Evolutionary conservation across 106 monocot species (phyloP).

Genomic region (Dendrobium huoshanense): DNA sequence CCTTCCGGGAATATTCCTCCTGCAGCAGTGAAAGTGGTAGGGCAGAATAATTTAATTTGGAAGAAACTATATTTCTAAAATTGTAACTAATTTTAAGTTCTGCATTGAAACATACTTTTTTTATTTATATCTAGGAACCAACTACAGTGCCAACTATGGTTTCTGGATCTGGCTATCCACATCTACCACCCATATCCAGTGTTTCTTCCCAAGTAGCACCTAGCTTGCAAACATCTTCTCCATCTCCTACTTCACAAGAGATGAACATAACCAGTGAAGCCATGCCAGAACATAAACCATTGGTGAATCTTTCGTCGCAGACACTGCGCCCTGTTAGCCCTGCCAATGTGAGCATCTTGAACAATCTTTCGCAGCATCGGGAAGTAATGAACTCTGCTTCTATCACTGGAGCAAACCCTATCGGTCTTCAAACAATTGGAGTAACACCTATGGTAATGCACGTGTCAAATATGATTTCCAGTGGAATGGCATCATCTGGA

Average conservation of each 20-base stretch:
- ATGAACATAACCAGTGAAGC: slow-evolving; percentile 48
- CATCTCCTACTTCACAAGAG: slow-evolving; percentile 73
- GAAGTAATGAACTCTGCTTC: slow-evolving; percentile 56
- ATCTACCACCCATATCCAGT: slow-evolving; percentile 40
- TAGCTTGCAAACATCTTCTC: slow-evolving; percentile 49
- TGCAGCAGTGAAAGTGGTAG: slow-evolving; percentile 80
- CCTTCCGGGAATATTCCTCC: slow-evolving; percentile 44
- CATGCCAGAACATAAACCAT: slow-evolving; percentile 76
- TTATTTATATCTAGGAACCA: slow-evolving; percentile 57
- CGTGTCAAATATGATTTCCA: slow-evolving; percentile 91
- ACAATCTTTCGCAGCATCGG: slow-evolving; percentile 76
- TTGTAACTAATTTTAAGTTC: slow-evolving; percentile 1
- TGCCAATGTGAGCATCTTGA: slow-evolving; percentile 83
- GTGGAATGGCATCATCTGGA: slow-evolving; percentile 65
- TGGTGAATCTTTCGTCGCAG: slow-evolving; percentile 47
- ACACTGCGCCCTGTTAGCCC: slow-evolving; percentile 52
- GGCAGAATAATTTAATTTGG: slow-evolving; percentile 2
- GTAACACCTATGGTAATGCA: slow-evolving; percentile 67
- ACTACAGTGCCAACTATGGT: slow-evolving; percentile 45
- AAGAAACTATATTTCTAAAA: neutral
- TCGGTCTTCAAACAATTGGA: slow-evolving; percentile 60
- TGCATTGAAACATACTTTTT: neutral
- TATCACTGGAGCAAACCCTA: slow-evolving; percentile 48
- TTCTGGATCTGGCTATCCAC: slow-evolving; percentile 59
- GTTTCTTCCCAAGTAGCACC: slow-evolving; percentile 52